Conservation (phyloP, 225 moss, liverwort and hornwort genomes). For the Bryoerythrophyllum caledonicum region DNA sequence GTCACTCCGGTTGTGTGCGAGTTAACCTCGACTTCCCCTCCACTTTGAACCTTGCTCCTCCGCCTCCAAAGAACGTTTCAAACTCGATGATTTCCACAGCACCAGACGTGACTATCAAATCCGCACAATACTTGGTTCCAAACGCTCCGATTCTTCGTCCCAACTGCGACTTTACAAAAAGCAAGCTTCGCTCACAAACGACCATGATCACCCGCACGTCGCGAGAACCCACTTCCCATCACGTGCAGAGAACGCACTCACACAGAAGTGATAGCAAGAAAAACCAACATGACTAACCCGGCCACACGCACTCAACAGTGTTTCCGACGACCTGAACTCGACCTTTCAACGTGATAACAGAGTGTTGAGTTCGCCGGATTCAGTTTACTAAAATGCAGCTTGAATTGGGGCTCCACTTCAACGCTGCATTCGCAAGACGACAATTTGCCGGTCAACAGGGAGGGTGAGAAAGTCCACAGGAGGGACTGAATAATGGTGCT, state of each 20-base stretch:
- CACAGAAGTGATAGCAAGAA: neutral
- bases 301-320: neutral
- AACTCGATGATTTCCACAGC: no score
- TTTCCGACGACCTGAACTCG: neutral
- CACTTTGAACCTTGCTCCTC: slow-evolving; percentile 26
- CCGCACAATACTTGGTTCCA: no score
- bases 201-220: neutral
- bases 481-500: neutral
- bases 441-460: slow-evolving; percentile 23
- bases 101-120: neutral
- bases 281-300: no score
- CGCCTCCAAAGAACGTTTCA: slow-evolving; percentile 37
- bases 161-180: neutral
- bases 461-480: neutral
- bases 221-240: neutral
- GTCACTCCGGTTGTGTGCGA: neutral
- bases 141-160: neutral
- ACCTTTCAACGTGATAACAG: no score
- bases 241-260: neutral
- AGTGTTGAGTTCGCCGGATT: no score
- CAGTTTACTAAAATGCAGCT: no score
- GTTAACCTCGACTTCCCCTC: neutral
- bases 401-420: neutral
- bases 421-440: neutral
- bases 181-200: no score